Percentiles rank a stretch among this genome's conserved stretches.
These are phyloP conservation scores for Selenicereus undatus DNA, from an alignment of 148 eudicot genomes.

Conservation along the genomic window DNA sequence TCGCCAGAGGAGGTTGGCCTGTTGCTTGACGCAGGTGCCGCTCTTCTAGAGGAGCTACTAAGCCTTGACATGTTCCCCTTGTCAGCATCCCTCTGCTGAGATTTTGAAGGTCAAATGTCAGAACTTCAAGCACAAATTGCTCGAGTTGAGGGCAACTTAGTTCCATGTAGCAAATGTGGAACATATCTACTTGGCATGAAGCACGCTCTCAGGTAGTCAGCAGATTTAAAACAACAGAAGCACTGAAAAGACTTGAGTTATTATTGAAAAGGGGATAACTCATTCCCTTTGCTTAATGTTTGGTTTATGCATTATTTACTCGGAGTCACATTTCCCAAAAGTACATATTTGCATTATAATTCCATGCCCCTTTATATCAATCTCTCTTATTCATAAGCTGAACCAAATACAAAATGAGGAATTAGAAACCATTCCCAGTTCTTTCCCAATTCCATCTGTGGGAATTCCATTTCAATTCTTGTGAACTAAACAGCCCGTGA, in stretches of 20 bases:
- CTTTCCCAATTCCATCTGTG: neutral
- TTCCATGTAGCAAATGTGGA: neutral
- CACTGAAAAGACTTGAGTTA: too few species aligned
- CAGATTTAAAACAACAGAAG: too few species aligned
- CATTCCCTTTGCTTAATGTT: too few species aligned
- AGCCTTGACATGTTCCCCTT: conserved; percentile 47
- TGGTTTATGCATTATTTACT: too few species aligned
- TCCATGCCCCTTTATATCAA: neutral
- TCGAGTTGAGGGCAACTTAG: neutral
- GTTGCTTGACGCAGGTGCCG: conserved; percentile 44
- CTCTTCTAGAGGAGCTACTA: conserved; percentile 68
- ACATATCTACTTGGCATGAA: neutral
- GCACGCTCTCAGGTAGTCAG: neutral
- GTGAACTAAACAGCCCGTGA: neutral
- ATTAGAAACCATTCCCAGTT: neutral
- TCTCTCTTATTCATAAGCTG: neutral
- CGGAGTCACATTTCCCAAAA: too few species aligned
- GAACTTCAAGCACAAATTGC: neutral
- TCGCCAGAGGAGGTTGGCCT: conserved; percentile 54
- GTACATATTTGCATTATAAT: neutral
- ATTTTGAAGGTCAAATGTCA: conserved; percentile 11
- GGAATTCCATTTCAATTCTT: too few species aligned
- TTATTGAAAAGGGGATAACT: too few species aligned
- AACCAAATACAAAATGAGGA: neutral
- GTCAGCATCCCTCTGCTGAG: conserved; percentile 61